Evolutionary conservation across 768 basidiomycete genomes (phyloP).

Genomic region (Paxillus ammoniavirescens): DNA sequence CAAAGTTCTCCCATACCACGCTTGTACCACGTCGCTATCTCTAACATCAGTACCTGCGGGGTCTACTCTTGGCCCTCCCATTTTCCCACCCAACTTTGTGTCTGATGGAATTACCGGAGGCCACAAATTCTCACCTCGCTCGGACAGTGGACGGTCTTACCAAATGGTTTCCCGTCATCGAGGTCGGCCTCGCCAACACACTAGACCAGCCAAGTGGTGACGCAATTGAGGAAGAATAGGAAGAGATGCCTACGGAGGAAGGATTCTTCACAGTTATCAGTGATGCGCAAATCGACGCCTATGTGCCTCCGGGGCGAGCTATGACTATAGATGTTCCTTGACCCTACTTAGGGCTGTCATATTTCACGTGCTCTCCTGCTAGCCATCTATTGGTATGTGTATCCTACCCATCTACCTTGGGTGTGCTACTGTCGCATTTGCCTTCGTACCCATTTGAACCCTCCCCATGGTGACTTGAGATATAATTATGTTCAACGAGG

Average conservation of each 20-base stretch:
- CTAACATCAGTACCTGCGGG: constrained; percentile 32
- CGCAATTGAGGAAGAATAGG: constrained; percentile 66
- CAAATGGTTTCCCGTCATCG: constrained; percentile 73
- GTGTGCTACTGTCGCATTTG: constrained; percentile 6
- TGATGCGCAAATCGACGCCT: constrained; percentile 7
- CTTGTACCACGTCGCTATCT: constrained; percentile 32
- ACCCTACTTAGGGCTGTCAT: background rate
- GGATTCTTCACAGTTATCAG: constrained; percentile 9
- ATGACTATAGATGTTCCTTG: too few species aligned
- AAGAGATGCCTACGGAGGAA: constrained; percentile 35
- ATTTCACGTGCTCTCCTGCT: constrained; percentile 11
- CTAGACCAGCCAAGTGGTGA: constrained; percentile 52
- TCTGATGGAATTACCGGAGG: constrained; percentile 53
- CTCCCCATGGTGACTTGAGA: constrained; percentile 32
- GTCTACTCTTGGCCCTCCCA: constrained; percentile 6
- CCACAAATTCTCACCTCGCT: constrained; percentile 68
- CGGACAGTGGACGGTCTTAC: constrained; percentile 72
- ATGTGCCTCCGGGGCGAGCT: background rate
- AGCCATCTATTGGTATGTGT: constrained; percentile 17
- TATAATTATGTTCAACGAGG: constrained; percentile 63
- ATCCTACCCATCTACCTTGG: constrained; percentile 8
- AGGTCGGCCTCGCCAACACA: constrained; percentile 66
- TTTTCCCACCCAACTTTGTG: constrained; percentile 42
- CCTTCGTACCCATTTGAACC: constrained; percentile 11
- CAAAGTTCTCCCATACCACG: constrained; percentile 29